phyloP scores from a whole-genome alignment of 495 filamentous ascomycete genomes.

The Xylaria castorea region DNA sequence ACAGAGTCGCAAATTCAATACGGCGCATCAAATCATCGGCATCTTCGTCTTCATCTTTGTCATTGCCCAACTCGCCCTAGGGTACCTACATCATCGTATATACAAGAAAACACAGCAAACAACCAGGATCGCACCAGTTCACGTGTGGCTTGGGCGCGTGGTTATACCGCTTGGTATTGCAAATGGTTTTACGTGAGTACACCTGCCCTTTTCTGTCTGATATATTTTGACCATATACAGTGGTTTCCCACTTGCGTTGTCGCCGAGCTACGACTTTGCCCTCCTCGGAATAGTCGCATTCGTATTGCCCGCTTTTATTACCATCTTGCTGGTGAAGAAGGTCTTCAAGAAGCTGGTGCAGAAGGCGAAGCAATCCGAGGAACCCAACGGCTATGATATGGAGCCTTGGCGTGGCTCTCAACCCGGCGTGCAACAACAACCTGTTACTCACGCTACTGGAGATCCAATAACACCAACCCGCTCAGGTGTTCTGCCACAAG shows the following conservation, averaged over 20 bases:
- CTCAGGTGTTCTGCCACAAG: neutral
- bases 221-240: conserved; percentile 28
- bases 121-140: conserved; percentile 54
- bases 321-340: conserved; percentile 33
- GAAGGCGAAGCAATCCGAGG: conserved; percentile 29
- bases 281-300: conserved; percentile 42
- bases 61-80: conserved; percentile 56
- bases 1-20: conserved; percentile 58
- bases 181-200: conserved; percentile 56
- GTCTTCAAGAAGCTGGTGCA: conserved; percentile 29
- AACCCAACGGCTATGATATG: conserved; percentile 32
- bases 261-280: conserved; percentile 43
- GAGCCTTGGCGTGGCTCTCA: conserved; percentile 36
- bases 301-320: conserved; percentile 38
- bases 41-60: conserved; percentile 56
- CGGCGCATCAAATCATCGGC: conserved; percentile 66
- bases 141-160: conserved; percentile 59
- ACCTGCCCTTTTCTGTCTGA: neutral
- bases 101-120: conserved; percentile 52
- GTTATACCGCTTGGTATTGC: conserved; percentile 56
- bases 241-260: conserved; percentile 50
- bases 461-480: conserved; percentile 13
- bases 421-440: neutral
- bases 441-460: neutral
- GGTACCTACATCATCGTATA: conserved; percentile 55